Evolutionary conservation across 352 stramenopile genomes (phyloP).

Genomic region (Phytopythium kandeliae): DNA sequence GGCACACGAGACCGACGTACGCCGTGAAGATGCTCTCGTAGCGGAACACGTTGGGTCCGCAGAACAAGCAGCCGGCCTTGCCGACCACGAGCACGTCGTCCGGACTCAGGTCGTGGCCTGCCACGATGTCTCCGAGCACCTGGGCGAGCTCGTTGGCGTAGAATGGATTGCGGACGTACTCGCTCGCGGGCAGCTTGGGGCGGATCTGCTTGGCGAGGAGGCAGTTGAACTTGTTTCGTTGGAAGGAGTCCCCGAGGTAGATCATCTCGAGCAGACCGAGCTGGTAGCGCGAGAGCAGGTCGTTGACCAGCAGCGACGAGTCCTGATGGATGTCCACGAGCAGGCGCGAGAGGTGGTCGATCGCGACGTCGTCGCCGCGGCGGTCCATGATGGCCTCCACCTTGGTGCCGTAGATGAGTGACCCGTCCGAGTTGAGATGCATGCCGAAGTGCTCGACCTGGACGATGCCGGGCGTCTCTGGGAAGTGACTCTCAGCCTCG

Average conservation of each 20-base stretch:
- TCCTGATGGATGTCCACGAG: conserved; percentile 97
- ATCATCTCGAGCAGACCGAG: conserved; percentile 94
- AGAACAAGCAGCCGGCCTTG: conserved; percentile 90
- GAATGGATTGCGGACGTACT: conserved; percentile 92
- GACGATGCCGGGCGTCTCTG: conserved; percentile 91
- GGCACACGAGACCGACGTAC: conserved; percentile 94
- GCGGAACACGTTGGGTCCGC: conserved; percentile 92
- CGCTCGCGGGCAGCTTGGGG: conserved; percentile 92
- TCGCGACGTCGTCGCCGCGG: conserved; percentile 94
- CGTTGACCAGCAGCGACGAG: conserved; percentile 94
- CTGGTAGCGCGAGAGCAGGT: conserved; percentile 95
- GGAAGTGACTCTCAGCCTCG: conserved; percentile 96
- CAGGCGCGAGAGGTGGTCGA: conserved; percentile 94
- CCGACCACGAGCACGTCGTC: conserved; percentile 96
- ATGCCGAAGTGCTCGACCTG: conserved; percentile 97
- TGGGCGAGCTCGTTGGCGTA: conserved; percentile 97
- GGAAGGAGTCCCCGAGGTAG: conserved; percentile 92
- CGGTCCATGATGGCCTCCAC: conserved; percentile 97
- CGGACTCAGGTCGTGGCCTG: conserved; percentile 92
- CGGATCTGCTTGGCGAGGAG: conserved; percentile 97
- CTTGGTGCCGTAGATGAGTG: conserved; percentile 81
- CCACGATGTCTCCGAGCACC: conserved; percentile 91
- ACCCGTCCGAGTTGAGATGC: conserved; percentile 73
- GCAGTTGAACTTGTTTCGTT: conserved; percentile 97
- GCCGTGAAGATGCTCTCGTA: conserved; percentile 94